phyloP scores from a whole-genome alignment of 805 yeast species.

The Ascoidea asiatica region DNA sequence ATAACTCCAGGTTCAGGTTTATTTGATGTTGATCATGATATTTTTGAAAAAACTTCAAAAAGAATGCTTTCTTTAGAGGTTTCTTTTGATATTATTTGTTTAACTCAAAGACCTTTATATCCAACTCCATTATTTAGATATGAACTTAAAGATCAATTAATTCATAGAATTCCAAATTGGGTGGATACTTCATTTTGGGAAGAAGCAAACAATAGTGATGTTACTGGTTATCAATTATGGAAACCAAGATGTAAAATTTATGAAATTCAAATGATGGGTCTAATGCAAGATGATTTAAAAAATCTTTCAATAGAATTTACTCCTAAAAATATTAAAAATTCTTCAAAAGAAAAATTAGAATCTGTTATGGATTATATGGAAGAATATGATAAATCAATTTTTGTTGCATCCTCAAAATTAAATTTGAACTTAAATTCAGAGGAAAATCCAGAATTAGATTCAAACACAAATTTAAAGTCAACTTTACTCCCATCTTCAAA shows the following conservation, averaged over 20 bases:
- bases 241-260: slow-evolving; percentile 90
- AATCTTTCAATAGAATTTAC: background rate
- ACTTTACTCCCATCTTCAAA: background rate
- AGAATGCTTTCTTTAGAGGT: slow-evolving; percentile 67
- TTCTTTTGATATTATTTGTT: slow-evolving; percentile 78
- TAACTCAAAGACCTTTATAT: slow-evolving; percentile 86
- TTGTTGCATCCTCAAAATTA: background rate
- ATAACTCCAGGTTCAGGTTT: slow-evolving; percentile 90
- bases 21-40: slow-evolving; percentile 78
- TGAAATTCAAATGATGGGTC: slow-evolving; percentile 96
- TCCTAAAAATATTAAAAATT: slow-evolving; percentile 2
- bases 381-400: slow-evolving; percentile 36
- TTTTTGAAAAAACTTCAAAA: slow-evolving; percentile 61
- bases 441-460: too few species aligned
- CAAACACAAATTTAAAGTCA: background rate
- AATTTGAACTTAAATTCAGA: too few species aligned
- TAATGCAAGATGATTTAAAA: slow-evolving; percentile 77
- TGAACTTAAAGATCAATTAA: slow-evolving; percentile 33
- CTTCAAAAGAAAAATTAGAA: slow-evolving; percentile 12
- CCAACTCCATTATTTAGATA: slow-evolving; percentile 81
- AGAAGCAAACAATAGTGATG: slow-evolving; percentile 29
- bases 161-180: slow-evolving; percentile 88
- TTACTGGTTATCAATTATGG: slow-evolving; percentile 38
- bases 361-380: slow-evolving; percentile 51
- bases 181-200: slow-evolving; percentile 87